Base-by-base conservation (phyloP, 2,329 filamentous ascomycete genomes). In the Xylaria sp. region DNA sequence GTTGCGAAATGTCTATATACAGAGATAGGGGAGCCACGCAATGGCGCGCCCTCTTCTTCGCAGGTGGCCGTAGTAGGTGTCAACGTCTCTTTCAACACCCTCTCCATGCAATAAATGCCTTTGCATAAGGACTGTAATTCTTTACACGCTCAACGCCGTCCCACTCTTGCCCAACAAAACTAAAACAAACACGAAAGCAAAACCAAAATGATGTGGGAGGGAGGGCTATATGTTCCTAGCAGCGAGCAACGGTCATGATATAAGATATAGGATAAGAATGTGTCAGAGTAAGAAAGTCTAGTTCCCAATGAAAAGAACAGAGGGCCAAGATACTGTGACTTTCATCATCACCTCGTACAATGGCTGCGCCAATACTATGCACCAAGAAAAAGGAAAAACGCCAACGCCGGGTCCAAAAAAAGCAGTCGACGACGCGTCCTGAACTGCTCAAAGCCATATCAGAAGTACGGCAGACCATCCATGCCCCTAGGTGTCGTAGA, bases 311-410 rank as follows among this genome's bases (percentile, higher is more conserved):
- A 64, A 70, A 53, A 46, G 69, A 68, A 68, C 52, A 63, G 52
- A 70, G 57, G 70, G 65, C 71, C 71, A 46, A 67, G 55, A 71
- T 68, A 63, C 66, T 71, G 60, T 64, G 72, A 68, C 69, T 66
- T 66, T 69, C 70, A 71, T 77, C 72, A 71, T 77, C 74, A 67
- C 75, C 73, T 74, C 75, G 66, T 77, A 75, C 70, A 75, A 66
- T 65, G 73, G 72, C 72, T 50, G 52, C 67, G 65, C 70, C 68
- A 70, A 65, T 55, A 66, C 68, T 69, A 76, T 76, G 75, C 74
- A 75, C 63, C 70, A 63, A 63, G 46, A 66, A 60, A 63, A 18
- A 30, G 52, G 23, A 36, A 69, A 60, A 75, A 74, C 74, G 69
- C 74, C 74, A 72, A 75, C 72, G 74, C 76, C 73, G 46, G 66